Conservation (phyloP, 1,139 yeast genomes). For the Blastobotrys elegans region DNA sequence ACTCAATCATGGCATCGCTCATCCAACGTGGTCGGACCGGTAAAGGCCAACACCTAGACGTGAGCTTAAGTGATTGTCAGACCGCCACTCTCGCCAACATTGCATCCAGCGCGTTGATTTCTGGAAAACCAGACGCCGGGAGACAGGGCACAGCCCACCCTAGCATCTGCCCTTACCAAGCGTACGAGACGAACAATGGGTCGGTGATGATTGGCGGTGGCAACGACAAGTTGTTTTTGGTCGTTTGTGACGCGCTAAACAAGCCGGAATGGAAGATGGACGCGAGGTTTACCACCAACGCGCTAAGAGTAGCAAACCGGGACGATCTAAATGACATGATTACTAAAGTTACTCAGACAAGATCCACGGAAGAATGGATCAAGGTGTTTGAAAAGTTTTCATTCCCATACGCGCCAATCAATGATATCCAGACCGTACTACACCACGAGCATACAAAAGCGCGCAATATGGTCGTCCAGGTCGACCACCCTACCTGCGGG, state of each 20-base stretch:
- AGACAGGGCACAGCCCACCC: slow-evolving; percentile 43
- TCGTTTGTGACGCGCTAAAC: slow-evolving; percentile 34
- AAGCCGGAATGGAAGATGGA: slow-evolving; percentile 38
- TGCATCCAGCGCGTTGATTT: slow-evolving; percentile 38
- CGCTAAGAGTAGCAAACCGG: slow-evolving; percentile 36
- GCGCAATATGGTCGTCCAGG: slow-evolving; percentile 36
- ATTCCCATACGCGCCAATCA: slow-evolving; percentile 41
- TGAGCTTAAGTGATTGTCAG: slow-evolving; percentile 39
- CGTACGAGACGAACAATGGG: slow-evolving; percentile 37
- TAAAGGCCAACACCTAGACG: slow-evolving; percentile 38
- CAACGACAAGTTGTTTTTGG: slow-evolving; percentile 36
- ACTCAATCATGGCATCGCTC: slow-evolving; percentile 38
- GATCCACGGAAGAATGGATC: slow-evolving; percentile 37
- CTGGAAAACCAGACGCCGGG: slow-evolving; percentile 39
- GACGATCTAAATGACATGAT: slow-evolving; percentile 34
- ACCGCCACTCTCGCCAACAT: slow-evolving; percentile 40
- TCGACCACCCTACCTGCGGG: slow-evolving; percentile 36
- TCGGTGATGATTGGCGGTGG: slow-evolving; percentile 42
- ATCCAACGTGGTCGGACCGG: slow-evolving; percentile 36
- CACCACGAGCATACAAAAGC: slow-evolving; percentile 37
- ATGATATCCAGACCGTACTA: slow-evolving; percentile 37
- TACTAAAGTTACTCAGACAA: slow-evolving; percentile 27
- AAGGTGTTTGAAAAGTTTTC: slow-evolving; percentile 31
- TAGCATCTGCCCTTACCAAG: slow-evolving; percentile 41
- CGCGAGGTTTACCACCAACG: slow-evolving; percentile 34